Base-by-base conservation (phyloP, 352 stramenopile genomes). In the Halophytophthora batemanensis region DNA sequence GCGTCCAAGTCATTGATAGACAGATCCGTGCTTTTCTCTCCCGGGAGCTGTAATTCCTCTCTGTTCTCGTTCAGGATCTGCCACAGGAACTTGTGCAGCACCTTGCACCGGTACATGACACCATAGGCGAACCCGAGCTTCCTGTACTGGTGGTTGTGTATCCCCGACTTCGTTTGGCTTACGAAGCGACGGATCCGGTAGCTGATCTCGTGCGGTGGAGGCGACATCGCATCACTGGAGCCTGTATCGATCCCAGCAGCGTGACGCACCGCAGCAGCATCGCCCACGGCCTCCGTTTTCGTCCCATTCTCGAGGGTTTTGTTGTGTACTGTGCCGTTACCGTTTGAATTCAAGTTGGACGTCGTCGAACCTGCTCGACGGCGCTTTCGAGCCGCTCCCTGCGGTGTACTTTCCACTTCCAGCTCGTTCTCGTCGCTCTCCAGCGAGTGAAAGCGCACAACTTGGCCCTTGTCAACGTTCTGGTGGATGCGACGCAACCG, bases 61-160 rank as follows among this genome's bases (percentile, higher is more conserved):
- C 51, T 59, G 13, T 74, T 61, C 6, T 75, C 43, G 49, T 90
- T 68, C 18, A 90, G 69, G 54, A 78, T 83, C 21, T 39, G 66
- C 78, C 78, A 92, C 21, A 92, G 54, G 55, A 86, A 90, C 37
- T 63, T 59, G 61, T 92, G 82, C n/a, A 92, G 70, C 44, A 71
- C 56, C 71, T 88, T 90, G 53, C 82, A 90, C 40, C 82, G 79
- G 61, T 79, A 92, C 78, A 92, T 92, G 22, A 90, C 78, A 7
- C 82, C 82, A 31, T 90, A 90, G 7, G 78, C 82, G 52, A 92
- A 90, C 0, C 82, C 82, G 13, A 92, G 73, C 23, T 82, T 85
- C 33, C 73, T 67, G 49, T 86, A 92, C 64, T 92, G 82, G 10
- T 82, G 66, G 3, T 60, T 76, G 48, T 90, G 80, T 6, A 74